Percentiles rank a stretch among this genome's conserved stretches.
These are phyloP conservation scores for Plectosphaerella cucumerina DNA, from an alignment of 2,329 filamentous ascomycete genomes.

Conservation along the genomic window DNA sequence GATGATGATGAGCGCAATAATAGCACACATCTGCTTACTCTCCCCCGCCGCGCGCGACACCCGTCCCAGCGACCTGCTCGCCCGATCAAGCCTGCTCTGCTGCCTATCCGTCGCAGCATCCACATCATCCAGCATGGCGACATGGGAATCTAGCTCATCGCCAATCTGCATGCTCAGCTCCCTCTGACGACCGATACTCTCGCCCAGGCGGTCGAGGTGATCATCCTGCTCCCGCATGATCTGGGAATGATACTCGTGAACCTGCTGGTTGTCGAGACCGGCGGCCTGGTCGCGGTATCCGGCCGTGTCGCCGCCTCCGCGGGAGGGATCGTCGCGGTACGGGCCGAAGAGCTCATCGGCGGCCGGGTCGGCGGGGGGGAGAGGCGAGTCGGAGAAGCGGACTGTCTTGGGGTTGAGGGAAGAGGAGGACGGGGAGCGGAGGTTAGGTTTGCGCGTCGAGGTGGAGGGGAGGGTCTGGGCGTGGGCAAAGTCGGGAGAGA, in stretches of 20 bases:
- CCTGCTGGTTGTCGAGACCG: slow-evolving; percentile 72
- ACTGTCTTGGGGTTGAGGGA: slow-evolving; percentile 63
- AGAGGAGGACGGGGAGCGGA: slow-evolving; percentile 25
- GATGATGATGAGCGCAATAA: slow-evolving; percentile 78
- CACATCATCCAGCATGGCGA: slow-evolving; percentile 83
- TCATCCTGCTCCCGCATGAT: slow-evolving; percentile 88
- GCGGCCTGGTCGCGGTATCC: slow-evolving; percentile 58
- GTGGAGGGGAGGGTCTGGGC: slow-evolving; percentile 40
- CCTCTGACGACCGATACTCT: slow-evolving; percentile 81
- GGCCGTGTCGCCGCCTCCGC: slow-evolving; percentile 30
- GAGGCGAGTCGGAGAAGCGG: slow-evolving; percentile 71
- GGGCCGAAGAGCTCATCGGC: slow-evolving; percentile 45
- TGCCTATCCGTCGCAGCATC: slow-evolving; percentile 82
- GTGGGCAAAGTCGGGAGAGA: slow-evolving; percentile 61
- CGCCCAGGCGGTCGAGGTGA: slow-evolving; percentile 84
- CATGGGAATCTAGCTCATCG: slow-evolving; percentile 89
- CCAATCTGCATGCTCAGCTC: slow-evolving; percentile 95
- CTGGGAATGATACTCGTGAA: slow-evolving; percentile 77
- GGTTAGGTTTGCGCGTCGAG: slow-evolving; percentile 13
- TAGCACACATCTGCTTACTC: slow-evolving; percentile 81
- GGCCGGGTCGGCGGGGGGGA: slow-evolving; percentile 34
- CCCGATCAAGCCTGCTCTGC: slow-evolving; percentile 69
- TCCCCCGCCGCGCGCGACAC: slow-evolving; percentile 74
- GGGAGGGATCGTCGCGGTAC: slow-evolving; percentile 67
- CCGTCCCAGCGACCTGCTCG: slow-evolving; percentile 65